Base-by-base conservation (phyloP, 768 basidiomycete genomes). In the Russula dissimulans region DNA sequence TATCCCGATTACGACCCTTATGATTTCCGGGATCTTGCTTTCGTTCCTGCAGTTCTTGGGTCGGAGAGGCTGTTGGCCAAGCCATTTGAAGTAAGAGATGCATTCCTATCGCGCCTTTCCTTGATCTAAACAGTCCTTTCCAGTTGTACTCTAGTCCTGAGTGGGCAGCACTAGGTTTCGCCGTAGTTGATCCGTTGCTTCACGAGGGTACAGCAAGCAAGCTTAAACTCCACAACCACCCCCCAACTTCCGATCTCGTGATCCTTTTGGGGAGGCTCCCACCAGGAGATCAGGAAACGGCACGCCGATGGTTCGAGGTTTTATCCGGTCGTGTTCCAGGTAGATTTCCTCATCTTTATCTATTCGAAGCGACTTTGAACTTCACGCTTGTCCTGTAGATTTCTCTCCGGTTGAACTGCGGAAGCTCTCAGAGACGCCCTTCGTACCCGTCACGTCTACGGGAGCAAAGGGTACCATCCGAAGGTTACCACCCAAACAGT, bases 81-180 rank as follows among this genome's bases (percentile, higher is more conserved):
- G 44, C 82, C 85, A 14, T 76, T 77, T 65, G 86, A 91, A 69
- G 91, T 89, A 56, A 42, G 75, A 65, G 45, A 34, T 26, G n/a
- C 43, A 11, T 45, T 15, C 18, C n/a, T 55, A 26, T 48, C 39
- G 36, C 36, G 7, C 15, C 38, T 14, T 2, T 57, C 14, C 49
- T 38, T 43, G 22, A 53, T 57, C 14, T 31, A 47, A 15, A 44
- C 48, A 9, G 39, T 22, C n/a, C 32, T 22, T n/a, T 44, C 14
- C 60, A 94, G 86, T 89, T 93, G 0, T 93, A 85, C 67, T 79
- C 81, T 7, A 79, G 81, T 55, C 69, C 77, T 0, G 81, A 84
- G 31, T 93, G 88, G 79, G 79, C 84, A 1, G 70, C 75, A 0
- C 76, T 97, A n/a, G 91, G 92, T 2, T 95, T 95, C 70, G 70